phyloP scores from a whole-genome alignment of 345 rosid genomes.

The Arabidopsis suecica region DNA sequence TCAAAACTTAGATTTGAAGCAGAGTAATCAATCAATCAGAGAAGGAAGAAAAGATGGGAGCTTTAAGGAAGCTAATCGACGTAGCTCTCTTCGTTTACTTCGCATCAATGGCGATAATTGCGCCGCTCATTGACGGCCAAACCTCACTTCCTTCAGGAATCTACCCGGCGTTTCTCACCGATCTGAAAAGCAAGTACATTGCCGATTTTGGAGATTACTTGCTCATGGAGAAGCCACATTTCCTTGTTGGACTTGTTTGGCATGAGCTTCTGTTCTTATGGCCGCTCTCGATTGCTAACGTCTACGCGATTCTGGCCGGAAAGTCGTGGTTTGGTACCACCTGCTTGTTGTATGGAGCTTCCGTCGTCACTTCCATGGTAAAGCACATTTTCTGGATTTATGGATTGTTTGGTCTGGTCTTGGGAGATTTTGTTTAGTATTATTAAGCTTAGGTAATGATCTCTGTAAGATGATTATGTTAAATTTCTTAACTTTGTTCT shows the following conservation, averaged over 20 bases:
- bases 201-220: slow-evolving; percentile 67
- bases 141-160: slow-evolving; percentile 51
- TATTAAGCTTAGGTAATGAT: not conserved
- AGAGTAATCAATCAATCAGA: not conserved
- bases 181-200: slow-evolving; percentile 54
- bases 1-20: slow-evolving; percentile 25
- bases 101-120: slow-evolving; percentile 53
- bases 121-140: slow-evolving; percentile 73
- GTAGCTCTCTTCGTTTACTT: slow-evolving; percentile 60
- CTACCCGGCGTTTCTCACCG: slow-evolving; percentile 61
- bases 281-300: slow-evolving; percentile 71
- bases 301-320: slow-evolving; percentile 59
- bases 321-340: slow-evolving; percentile 76
- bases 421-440: not conserved
- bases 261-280: slow-evolving; percentile 71
- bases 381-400: not conserved
- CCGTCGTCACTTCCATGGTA: slow-evolving; percentile 75
- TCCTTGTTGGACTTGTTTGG: slow-evolving; percentile 75
- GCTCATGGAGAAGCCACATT: slow-evolving; percentile 68
- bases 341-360: slow-evolving; percentile 76
- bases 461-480: not conserved
- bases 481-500: not conserved
- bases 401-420: not conserved
- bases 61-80: slow-evolving; percentile 62
- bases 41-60: slow-evolving; percentile 55